Evolutionary conservation across 345 rosid species (phyloP), one percentile per base, ranked within the genome.

Genomic region (Abelmoschus esculentus): DNA sequence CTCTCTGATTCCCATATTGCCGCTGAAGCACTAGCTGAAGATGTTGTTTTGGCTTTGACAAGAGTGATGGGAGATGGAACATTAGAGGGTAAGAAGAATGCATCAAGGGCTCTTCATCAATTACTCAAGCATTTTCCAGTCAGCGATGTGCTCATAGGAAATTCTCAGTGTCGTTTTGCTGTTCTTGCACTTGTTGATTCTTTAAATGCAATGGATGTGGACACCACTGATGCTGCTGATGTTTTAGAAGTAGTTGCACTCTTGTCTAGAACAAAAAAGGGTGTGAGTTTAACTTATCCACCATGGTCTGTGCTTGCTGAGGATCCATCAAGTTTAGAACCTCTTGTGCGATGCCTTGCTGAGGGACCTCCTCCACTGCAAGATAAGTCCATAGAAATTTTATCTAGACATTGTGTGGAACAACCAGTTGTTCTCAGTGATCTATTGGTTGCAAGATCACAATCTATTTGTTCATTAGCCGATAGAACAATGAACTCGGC

Each of bases 1-100:
- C 83, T 92, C 56, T 85, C 81, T 28, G 89, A 89, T 76, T 80
- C 85, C 64, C 89, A 87, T 76, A 77, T 90, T 56, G 95, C 96
- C 28, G 85, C 84, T 38, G 90, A 90, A 78, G 91, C 90, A 64
- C 79, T 89, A 44, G 86, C 87, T 64, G 96, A 90, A 81, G 96
- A 92, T 78, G 82, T 90, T 76, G 91, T 92, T 74, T 80, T 83
- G 4, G 88, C 89, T 73, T 81, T 89, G 83, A 89, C 86, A 59
- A 90, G 93, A 83, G 88, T 92, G 67, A 85, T 92, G 63, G 87
- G 83, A 26, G 96, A 92, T 76, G 98, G 98, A 67, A 86, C 90
- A 73, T 67, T 70, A 79, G 85, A 84, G 74, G 98, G 98, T 29
- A 92, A 90, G 83, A 87, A 78, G 80, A 82, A 84, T 70, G 89